Conservation (phyloP, 106 monocot genomes). For the Dioscorea alata region DNA sequence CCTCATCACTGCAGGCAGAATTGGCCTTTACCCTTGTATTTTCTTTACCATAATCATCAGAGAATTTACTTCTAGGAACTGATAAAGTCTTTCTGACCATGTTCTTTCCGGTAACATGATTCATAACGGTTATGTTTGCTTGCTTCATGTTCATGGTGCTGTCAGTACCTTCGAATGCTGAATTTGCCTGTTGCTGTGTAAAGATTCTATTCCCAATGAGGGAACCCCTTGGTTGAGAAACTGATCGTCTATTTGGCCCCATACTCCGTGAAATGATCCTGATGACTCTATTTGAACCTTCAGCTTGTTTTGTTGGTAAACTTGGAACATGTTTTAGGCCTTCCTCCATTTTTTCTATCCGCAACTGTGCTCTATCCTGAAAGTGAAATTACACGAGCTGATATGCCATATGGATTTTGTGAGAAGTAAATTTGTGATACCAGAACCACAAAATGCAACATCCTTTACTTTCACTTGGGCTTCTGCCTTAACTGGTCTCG, state of each 20-base stretch:
- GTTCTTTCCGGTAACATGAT: constrained; percentile 14
- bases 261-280: no score
- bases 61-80: constrained; percentile 24
- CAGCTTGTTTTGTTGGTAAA: no score
- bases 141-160: no score
- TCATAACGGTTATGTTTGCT: no score
- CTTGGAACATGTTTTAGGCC: constrained; percentile 10
- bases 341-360: constrained; percentile 56
- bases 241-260: constrained; percentile 11
- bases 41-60: constrained; percentile 33
- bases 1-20: neutral
- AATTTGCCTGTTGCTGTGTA: no score
- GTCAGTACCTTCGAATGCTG: no score
- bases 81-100: constrained; percentile 22
- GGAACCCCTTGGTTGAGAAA: neutral
- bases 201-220: no score
- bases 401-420: neutral
- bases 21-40: constrained; percentile 11
- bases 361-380: constrained; percentile 43
- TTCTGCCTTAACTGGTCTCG: constrained; percentile 52
- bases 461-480: constrained; percentile 48
- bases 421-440: neutral
- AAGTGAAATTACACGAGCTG: neutral
- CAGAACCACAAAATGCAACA: neutral
- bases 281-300: no score